phyloP scores from a whole-genome alignment of 805 yeast genomes.

The Ogataea siamensis region DNA sequence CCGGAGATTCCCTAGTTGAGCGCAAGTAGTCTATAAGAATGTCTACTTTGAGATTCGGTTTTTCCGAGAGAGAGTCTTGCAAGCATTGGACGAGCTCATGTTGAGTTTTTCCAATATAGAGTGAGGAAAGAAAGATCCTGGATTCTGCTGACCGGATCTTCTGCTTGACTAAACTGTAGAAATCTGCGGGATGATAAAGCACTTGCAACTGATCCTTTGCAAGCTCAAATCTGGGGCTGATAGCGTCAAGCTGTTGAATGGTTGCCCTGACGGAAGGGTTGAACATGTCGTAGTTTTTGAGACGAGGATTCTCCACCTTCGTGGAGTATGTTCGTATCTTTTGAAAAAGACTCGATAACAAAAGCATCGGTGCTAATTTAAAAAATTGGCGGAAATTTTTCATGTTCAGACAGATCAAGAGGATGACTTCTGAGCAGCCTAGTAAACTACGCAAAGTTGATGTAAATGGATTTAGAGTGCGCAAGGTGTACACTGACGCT shows the following conservation, averaged over 20 bases:
- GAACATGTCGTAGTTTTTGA: constrained; percentile 27
- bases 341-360: constrained; percentile 14
- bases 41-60: constrained; percentile 62
- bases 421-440: constrained; percentile 14
- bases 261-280: constrained; percentile 30
- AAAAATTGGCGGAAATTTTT: constrained; percentile 5
- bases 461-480: constrained; percentile 46
- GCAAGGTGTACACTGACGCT: constrained; percentile 44
- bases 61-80: constrained; percentile 54
- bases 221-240: constrained; percentile 68
- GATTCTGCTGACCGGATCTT: constrained; percentile 62
- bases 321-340: constrained; percentile 24
- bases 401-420: constrained; percentile 2
- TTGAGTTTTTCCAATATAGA: constrained; percentile 84
- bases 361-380: constrained; percentile 3
- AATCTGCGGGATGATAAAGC: constrained; percentile 63
- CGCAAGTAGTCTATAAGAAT: constrained; percentile 84
- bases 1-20: constrained; percentile 91
- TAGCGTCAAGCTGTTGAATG: constrained; percentile 51
- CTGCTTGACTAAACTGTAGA: constrained; percentile 60
- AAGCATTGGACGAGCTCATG: constrained; percentile 68
- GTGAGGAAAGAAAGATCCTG: constrained; percentile 76
- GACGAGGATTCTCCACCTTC: constrained; percentile 27
- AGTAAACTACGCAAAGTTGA: constrained; percentile 34
- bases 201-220: constrained; percentile 57